Evolutionary conservation across 306 rosid species (phyloP).

Genomic region (Betula pendula): DNA sequence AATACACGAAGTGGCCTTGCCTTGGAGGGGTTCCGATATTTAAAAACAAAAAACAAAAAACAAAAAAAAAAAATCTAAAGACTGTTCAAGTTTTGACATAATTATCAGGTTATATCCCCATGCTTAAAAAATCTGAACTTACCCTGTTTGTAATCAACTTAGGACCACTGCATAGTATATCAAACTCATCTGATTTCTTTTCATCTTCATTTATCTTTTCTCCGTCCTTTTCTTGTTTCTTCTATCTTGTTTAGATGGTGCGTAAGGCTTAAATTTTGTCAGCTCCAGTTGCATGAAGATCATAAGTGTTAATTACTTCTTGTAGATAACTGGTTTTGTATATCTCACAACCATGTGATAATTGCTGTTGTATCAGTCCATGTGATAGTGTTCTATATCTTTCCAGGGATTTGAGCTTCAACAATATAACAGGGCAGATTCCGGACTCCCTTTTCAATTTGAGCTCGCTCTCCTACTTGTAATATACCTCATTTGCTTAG

Average conservation of each 20-base stretch:
- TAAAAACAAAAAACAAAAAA: too few species aligned
- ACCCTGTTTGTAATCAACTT: too few species aligned
- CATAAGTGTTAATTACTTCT: background rate
- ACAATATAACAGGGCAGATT: conserved; percentile 60
- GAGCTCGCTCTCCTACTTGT: conserved; percentile 59
- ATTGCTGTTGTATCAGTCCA: background rate
- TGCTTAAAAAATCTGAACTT: too few species aligned
- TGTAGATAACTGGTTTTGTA: background rate
- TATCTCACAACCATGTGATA: background rate
- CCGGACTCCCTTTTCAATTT: conserved; percentile 58
- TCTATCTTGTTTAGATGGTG: background rate
- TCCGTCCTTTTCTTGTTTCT: too few species aligned
- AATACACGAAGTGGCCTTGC: too few species aligned
- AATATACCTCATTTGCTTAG: conserved; percentile 29
- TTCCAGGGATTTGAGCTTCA: conserved; percentile 90
- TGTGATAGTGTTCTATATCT: conserved; percentile 6
- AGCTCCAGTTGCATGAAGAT: background rate
- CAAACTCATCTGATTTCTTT: background rate
- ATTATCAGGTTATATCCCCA: background rate
- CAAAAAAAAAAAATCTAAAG: too few species aligned
- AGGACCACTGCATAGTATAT: too few species aligned
- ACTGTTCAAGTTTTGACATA: background rate
- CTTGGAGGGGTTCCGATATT: too few species aligned
- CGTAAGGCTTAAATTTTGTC: background rate
- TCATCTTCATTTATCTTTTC: too few species aligned